A percentile compares a stretch with the other conserved stretches of the same genome.
Conservation (phyloP, 2,329 filamentous ascomycete genomes). For the Monosporascus sp. region DNA sequence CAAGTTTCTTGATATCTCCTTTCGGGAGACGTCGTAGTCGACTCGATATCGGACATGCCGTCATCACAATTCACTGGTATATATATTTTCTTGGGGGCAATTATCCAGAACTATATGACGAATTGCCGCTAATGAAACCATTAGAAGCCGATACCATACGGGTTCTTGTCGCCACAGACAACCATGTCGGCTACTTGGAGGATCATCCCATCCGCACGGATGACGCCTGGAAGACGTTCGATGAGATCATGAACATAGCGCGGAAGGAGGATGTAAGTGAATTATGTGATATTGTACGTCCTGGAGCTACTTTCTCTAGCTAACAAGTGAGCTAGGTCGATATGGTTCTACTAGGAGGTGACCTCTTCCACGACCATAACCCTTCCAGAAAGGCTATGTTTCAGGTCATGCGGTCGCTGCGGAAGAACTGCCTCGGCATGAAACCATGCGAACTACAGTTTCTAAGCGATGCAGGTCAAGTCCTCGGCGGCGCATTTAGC, state of each 20-base stretch:
- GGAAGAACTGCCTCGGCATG: constrained; percentile 90
- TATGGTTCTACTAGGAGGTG: constrained; percentile 92
- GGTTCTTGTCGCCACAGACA: constrained; percentile 91
- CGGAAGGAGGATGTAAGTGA: constrained; percentile 66
- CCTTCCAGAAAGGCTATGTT: constrained; percentile 94
- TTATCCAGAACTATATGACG: background rate
- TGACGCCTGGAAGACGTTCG: constrained; percentile 94
- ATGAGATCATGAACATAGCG: constrained; percentile 89
- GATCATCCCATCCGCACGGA: constrained; percentile 90
- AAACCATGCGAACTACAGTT: constrained; percentile 95
- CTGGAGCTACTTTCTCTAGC: background rate
- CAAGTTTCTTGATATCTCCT: background rate
- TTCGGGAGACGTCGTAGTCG: background rate
- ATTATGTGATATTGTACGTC: too few species aligned
- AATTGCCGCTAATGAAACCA: background rate
- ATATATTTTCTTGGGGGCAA: background rate
- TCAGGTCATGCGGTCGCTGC: constrained; percentile 91
- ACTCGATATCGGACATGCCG: constrained; percentile 13
- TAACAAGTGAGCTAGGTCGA: constrained; percentile 57
- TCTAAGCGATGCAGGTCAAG: constrained; percentile 84
- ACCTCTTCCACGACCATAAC: constrained; percentile 97
- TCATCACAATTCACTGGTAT: constrained; percentile 20
- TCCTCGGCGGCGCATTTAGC: constrained; percentile 83
- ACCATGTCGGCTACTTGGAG: constrained; percentile 96
- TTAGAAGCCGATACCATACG: constrained; percentile 76